Evolutionary conservation across 129 eudicot genomes (phyloP), one percentile per base, ranked within the genome.

Genomic region (Ambrosia trifida): DNA sequence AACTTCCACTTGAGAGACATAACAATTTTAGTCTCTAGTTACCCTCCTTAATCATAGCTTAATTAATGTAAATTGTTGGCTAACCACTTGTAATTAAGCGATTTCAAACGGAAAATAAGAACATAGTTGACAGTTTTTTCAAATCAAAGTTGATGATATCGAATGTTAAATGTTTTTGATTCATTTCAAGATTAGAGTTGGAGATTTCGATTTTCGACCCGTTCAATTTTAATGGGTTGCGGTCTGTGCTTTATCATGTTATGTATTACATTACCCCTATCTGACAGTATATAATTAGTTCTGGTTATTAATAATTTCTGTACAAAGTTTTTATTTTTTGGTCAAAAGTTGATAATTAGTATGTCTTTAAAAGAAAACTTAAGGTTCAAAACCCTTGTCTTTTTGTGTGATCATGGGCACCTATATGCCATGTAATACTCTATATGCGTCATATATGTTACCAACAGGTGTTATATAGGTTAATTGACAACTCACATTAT

Each of bases 1-100:
- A 87, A 70, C 95, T 87, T 76, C 91, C 98, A 40, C 78, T 87
- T 3, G 95, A 89, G 78, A 80, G 85, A 59, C 87, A 78, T 31
- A 86, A 85, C 79, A 70, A 68, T 74, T 68, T 75, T 17, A 46
- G 63, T 4, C 33, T 73, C 20, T 47, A 62, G 14, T 54, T 54
- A 38, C 52, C 53, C 5, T 49, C 52, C 53, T 8, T 49, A 36
- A 45, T 33, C 32, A 49, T 77, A 77, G 81, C 12, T 69, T 69
- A 69, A 12, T 19, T 61, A 74, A 69, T 84, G 87, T 87, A 84
- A 69, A 84, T 84, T 76, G 73, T 68, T 56, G 58, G 75, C 84
- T 72, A 76, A 33, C 70, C 75, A 45, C 71, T 69, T 81, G 89
- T 84, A 78, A 84, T 72, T 74, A 74, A 30, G 76, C 56, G 32